A percentile compares a stretch with the other conserved stretches of the same genome.
Evolutionary conservation across 2,329 filamentous ascomycete genomes (phyloP).

Genomic region (Trichophyton schoenleinii): DNA sequence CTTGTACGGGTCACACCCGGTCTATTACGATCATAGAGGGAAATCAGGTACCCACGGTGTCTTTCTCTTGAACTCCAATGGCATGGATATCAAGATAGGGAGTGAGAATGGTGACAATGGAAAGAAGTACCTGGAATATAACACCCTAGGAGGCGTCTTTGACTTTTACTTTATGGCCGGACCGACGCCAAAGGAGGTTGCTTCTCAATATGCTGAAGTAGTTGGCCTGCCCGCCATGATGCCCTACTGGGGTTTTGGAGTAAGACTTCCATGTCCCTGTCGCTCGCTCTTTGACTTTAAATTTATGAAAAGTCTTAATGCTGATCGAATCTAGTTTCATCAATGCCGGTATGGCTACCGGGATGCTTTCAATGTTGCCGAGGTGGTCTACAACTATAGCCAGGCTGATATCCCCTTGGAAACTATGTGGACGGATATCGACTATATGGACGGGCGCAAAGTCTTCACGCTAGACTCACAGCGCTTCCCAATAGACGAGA

Average conservation of each 20-base stretch:
- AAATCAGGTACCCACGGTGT: conserved; percentile 46
- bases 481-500: conserved; percentile 46
- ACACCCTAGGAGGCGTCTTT: conserved; percentile 58
- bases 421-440: conserved; percentile 26
- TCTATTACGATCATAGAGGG: conserved; percentile 55
- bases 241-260: conserved; percentile 49
- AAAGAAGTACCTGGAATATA: conserved; percentile 60
- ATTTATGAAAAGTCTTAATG: neutral
- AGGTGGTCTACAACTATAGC: conserved; percentile 25
- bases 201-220: conserved; percentile 44
- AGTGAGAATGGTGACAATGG: conserved; percentile 34
- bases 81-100: conserved; percentile 55
- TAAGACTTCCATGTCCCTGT: conserved; percentile 12
- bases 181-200: conserved; percentile 41
- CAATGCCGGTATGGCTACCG: conserved; percentile 50
- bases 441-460: conserved; percentile 20
- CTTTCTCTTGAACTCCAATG: conserved; percentile 54
- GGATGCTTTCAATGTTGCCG: conserved; percentile 26
- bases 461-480: conserved; percentile 28
- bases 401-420: conserved; percentile 22
- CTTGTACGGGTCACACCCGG: conserved; percentile 54
- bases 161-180: conserved; percentile 54
- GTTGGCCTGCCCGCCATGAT: conserved; percentile 43
- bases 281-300: neutral
- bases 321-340: conserved; percentile 25